Evolutionary conservation across 352 stramenopile species (phyloP).

Genomic region (Phytophthora idaei): DNA sequence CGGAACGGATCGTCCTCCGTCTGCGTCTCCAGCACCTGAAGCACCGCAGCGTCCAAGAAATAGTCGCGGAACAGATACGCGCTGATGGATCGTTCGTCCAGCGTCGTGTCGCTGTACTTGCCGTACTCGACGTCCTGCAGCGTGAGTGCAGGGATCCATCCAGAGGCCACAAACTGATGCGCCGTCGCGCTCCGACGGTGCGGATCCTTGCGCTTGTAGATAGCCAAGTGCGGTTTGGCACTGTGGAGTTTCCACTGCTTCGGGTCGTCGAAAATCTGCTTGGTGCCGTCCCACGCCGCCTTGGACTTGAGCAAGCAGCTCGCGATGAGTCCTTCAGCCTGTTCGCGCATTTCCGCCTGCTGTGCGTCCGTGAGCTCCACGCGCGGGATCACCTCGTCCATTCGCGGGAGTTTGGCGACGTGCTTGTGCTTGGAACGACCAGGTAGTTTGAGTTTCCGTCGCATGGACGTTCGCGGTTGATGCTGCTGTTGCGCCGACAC

Average conservation of each 20-base stretch:
- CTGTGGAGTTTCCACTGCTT: slow-evolving; percentile 73
- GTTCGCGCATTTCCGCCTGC: slow-evolving; percentile 35
- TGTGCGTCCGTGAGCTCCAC: slow-evolving; percentile 37
- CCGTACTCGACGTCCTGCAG: slow-evolving; percentile 74
- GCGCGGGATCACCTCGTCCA: slow-evolving; percentile 43
- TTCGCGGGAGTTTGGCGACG: slow-evolving; percentile 33
- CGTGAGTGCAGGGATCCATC: slow-evolving; percentile 59
- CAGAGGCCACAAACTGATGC: slow-evolving; percentile 59
- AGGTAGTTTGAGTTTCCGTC: slow-evolving; percentile 37
- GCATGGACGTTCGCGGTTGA: slow-evolving; percentile 17
- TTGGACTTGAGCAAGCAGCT: slow-evolving; percentile 45
- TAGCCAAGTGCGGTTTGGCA: slow-evolving; percentile 51
- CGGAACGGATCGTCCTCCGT: slow-evolving; percentile 65
- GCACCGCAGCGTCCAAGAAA: slow-evolving; percentile 73
- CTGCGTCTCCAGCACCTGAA: slow-evolving; percentile 66
- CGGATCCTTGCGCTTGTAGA: slow-evolving; percentile 52
- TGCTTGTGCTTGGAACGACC: slow-evolving; percentile 33
- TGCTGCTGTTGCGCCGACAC: slow-evolving; percentile 6
- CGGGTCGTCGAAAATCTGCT: slow-evolving; percentile 64
- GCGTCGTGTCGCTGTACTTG: slow-evolving; percentile 72
- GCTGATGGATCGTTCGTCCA: slow-evolving; percentile 62
- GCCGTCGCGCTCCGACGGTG: slow-evolving; percentile 21
- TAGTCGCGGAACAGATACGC: slow-evolving; percentile 65
- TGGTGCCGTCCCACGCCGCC: slow-evolving; percentile 61
- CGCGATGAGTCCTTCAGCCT: slow-evolving; percentile 47